phyloP scores from a whole-genome alignment of 495 filamentous ascomycete genomes.

The Jackrogersella multiformis region DNA sequence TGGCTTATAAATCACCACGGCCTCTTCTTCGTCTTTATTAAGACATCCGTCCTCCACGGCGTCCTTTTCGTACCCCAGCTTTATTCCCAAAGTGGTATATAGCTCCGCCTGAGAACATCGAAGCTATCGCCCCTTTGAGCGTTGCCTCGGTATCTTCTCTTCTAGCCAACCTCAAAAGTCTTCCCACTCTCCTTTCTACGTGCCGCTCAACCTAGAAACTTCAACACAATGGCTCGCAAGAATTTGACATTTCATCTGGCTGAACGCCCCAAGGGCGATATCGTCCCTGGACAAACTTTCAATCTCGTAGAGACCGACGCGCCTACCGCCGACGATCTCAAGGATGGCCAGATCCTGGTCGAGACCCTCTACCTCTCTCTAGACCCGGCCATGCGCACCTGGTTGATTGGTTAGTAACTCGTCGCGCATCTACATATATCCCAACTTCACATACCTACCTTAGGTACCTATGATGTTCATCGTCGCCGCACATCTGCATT shows the following conservation, averaged over 20 bases:
- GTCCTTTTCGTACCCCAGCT: no score
- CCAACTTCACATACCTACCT: no score
- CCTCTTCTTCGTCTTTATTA: background rate
- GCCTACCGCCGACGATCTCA: constrained; percentile 51
- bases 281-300: constrained; percentile 57
- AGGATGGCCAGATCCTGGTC: constrained; percentile 66
- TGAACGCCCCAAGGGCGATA: constrained; percentile 55
- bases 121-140: no score
- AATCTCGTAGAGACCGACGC: constrained; percentile 57
- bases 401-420: constrained; percentile 61
- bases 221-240: constrained; percentile 47
- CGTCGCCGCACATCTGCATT: background rate
- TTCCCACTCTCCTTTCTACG: background rate
- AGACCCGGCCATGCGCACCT: constrained; percentile 83
- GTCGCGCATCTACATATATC: background rate
- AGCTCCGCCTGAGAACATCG: no score
- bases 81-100: background rate
- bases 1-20: background rate
- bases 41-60: no score
- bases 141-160: no score
- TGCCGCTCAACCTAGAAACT: background rate
- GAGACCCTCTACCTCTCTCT: constrained; percentile 71
- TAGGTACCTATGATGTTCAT: background rate
- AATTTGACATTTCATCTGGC: constrained; percentile 61
- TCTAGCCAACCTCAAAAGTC: background rate